These are phyloP conservation scores for Fusarium lyarnte DNA, from an alignment of 2,329 filamentous ascomycete species.

Conservation along the genomic window DNA sequence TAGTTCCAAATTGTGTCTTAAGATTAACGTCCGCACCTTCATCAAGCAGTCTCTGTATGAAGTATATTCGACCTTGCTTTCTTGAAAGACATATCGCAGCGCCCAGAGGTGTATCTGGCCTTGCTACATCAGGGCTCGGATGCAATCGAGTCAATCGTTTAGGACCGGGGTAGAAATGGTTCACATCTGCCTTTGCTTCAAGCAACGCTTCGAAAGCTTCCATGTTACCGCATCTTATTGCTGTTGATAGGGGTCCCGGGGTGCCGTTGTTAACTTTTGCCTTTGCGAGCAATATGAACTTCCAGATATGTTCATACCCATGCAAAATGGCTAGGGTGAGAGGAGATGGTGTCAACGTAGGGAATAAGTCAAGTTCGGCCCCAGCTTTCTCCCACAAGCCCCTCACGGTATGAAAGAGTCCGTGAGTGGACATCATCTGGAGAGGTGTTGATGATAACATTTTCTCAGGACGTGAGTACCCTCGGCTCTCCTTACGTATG, in stretches of 20 bases:
- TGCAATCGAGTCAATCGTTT: too few species aligned
- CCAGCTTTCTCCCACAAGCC: accelerated
- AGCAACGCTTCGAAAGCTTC: accelerated
- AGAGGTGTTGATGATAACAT: neutral
- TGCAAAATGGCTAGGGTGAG: accelerated
- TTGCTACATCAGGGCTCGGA: too few species aligned
- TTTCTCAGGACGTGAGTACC: too few species aligned
- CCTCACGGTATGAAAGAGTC: accelerated
- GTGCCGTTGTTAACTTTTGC: accelerated
- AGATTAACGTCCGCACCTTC: accelerated
- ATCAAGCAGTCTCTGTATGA: accelerated
- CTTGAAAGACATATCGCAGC: accelerated
- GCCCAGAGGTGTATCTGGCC: accelerated
- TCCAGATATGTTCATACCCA: neutral
- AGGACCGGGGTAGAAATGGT: neutral
- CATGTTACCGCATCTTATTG: accelerated
- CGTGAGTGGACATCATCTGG: accelerated
- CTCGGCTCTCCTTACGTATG: too few species aligned
- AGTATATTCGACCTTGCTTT: accelerated
- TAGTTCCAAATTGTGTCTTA: accelerated
- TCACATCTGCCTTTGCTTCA: neutral
- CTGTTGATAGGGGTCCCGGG: accelerated
- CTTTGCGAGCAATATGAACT: neutral
- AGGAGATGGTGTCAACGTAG: accelerated
- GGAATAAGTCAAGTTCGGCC: accelerated